Evolutionary conservation across 73 alveolate species (phyloP).

Genomic region (Diophrys sp.): DNA sequence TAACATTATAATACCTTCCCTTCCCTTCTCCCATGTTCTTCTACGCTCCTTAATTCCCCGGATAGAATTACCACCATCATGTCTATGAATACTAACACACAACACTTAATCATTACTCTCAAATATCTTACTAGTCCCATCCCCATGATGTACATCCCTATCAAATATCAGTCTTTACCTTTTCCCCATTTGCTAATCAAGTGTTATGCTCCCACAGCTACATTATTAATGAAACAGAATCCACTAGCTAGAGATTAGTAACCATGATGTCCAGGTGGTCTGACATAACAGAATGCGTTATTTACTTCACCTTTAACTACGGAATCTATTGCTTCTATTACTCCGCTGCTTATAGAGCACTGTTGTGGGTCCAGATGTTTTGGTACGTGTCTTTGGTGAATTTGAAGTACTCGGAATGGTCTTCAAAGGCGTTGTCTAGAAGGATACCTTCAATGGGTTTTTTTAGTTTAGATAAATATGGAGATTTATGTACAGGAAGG

Average conservation of each 20-base stretch:
- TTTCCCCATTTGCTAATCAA: conserved; percentile 61
- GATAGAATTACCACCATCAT: conserved; percentile 85
- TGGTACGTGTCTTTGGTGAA: conserved; percentile 55
- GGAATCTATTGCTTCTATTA: conserved; percentile 51
- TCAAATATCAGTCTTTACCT: conserved; percentile 82
- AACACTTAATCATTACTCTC: conserved; percentile 80
- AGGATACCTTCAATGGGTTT: not conserved
- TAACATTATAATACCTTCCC: conserved; percentile 83
- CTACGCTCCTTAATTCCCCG: conserved; percentile 75
- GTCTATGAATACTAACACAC: conserved; percentile 85
- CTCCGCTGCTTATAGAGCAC: conserved; percentile 56
- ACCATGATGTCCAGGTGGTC: conserved; percentile 98
- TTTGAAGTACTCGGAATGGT: conserved; percentile 1
- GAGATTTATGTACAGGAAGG: conserved; percentile 17
- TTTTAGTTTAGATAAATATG: conserved; percentile 36
- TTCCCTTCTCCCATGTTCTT: conserved; percentile 78
- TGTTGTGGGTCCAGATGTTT: conserved; percentile 46
- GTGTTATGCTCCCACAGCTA: conserved; percentile 86
- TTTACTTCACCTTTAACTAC: conserved; percentile 29
- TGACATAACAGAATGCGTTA: conserved; percentile 46
- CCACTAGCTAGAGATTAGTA: conserved; percentile 77
- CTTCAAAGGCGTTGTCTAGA: not conserved
- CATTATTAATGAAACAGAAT: conserved; percentile 89
- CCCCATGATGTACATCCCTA: conserved; percentile 98
- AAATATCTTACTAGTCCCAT: conserved; percentile 90